A percentile compares a stretch with the other conserved stretches of the same genome.
These are phyloP conservation scores for Penicillium diatomitis DNA, from an alignment of 495 filamentous ascomycete genomes.

Conservation along the genomic window DNA sequence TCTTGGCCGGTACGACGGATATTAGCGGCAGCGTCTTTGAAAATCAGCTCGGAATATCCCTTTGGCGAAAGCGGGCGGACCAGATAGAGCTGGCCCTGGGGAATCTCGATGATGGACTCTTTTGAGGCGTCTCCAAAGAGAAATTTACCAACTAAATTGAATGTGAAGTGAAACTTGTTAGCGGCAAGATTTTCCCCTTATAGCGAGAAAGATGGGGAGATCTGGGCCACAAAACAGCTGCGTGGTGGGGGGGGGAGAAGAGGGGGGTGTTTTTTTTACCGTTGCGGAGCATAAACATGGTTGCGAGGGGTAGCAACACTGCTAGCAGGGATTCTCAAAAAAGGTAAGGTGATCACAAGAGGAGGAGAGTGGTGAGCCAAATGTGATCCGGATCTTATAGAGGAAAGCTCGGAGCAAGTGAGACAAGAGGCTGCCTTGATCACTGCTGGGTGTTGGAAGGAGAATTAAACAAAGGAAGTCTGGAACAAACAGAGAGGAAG, in stretches of 20 bases:
- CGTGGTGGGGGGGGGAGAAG: constrained; percentile 15
- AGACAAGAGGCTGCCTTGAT: constrained; percentile 1
- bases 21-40: constrained; percentile 88
- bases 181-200: not conserved
- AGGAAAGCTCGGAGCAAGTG: not conserved
- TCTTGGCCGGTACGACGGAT: constrained; percentile 90
- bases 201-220: constrained; percentile 2
- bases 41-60: constrained; percentile 96
- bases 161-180: constrained; percentile 9
- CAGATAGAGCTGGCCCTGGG: constrained; percentile 93
- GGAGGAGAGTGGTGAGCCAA: constrained; percentile 1
- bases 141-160: constrained; percentile 66
- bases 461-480: constrained; percentile 7
- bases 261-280: constrained; percentile 35
- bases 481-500: constrained; percentile 3
- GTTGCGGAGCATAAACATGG: constrained; percentile 69
- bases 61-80: constrained; percentile 92
- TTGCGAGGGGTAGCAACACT: constrained; percentile 27
- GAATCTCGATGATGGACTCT: constrained; percentile 87
- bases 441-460: not conserved
- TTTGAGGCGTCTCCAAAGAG: constrained; percentile 89
- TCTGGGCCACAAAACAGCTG: constrained; percentile 22
- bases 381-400: not conserved
- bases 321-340: constrained; percentile 11
- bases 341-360: not conserved